A percentile compares a stretch with the other conserved stretches of the same genome.
phyloP scores from a whole-genome alignment of 768 basidiomycete species.

The Naganishia onofrii region DNA sequence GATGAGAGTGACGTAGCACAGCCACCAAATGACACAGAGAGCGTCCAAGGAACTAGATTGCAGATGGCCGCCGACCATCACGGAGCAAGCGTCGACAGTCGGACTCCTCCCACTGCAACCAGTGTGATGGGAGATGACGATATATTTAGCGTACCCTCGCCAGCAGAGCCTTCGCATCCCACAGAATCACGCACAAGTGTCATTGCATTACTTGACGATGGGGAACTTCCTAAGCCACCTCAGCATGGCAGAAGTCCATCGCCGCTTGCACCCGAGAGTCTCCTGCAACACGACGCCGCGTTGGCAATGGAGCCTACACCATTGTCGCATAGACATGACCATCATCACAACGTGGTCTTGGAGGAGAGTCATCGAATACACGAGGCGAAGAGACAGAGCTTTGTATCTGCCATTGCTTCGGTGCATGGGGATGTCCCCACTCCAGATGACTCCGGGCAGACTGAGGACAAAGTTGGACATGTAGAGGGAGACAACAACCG shows the following conservation, averaged over 20 bases:
- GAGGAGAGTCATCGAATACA: conserved; percentile 19
- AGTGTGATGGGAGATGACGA: not conserved
- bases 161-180: not conserved
- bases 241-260: not conserved
- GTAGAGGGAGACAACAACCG: not conserved
- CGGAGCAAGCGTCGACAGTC: not conserved
- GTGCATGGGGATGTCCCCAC: not conserved
- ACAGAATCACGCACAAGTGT: not conserved
- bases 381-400: conserved; percentile 8
- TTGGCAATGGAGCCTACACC: conserved; percentile 15
- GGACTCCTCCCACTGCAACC: not conserved
- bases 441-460: not conserved
- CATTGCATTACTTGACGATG: not conserved
- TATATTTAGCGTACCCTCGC: not conserved
- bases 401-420: conserved; percentile 11
- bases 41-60: not conserved
- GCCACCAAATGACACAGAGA: not conserved
- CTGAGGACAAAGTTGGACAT: not conserved
- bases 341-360: conserved; percentile 12
- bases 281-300: conserved; percentile 1
- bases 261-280: conserved; percentile 9
- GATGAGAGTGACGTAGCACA: not conserved
- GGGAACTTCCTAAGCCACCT: conserved; percentile 3
- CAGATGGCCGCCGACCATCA: not conserved
- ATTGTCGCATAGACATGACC: conserved; percentile 7